Conservation (phyloP, 306 rosid species). For the Pyrus pyrifolia region DNA sequence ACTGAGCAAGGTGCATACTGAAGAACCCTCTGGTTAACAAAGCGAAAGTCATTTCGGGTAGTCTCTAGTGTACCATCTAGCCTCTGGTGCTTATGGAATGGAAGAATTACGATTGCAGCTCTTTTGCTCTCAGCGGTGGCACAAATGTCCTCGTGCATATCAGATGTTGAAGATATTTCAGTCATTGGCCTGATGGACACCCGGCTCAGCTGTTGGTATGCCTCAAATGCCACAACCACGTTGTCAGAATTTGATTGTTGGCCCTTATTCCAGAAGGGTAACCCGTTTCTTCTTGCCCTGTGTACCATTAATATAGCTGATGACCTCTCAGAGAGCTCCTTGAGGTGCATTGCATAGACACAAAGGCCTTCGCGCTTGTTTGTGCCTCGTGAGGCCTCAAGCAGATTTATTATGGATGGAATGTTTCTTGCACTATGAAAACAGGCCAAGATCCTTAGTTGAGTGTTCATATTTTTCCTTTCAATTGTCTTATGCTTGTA, state of each 20-base stretch:
- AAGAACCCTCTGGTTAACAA: conserved; percentile 41
- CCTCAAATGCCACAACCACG: conserved; percentile 54
- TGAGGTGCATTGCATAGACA: conserved; percentile 82
- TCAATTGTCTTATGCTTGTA: conserved; percentile 53
- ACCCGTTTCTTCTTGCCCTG: conserved; percentile 47
- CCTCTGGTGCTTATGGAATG: conserved; percentile 59
- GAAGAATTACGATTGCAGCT: conserved; percentile 50
- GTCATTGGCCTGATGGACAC: conserved; percentile 65
- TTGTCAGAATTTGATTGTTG: conserved; percentile 19
- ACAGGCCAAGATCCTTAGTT: conserved; percentile 61
- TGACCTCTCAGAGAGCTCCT: conserved; percentile 62
- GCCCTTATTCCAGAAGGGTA: conserved; percentile 61
- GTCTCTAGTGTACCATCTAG: conserved; percentile 50
- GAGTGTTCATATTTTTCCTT: conserved; percentile 42
- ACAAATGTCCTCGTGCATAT: conserved; percentile 52
- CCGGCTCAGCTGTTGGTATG: conserved; percentile 41
- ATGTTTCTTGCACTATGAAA: conserved; percentile 55
- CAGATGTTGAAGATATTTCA: conserved; percentile 38
- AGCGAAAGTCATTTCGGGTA: conserved; percentile 31
- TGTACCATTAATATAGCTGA: conserved; percentile 64
- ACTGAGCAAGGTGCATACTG: conserved; percentile 58
- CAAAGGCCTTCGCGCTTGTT: conserved; percentile 48
- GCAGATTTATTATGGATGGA: conserved; percentile 63
- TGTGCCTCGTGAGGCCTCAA: conserved; percentile 82
- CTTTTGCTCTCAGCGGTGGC: conserved; percentile 39